Conservation (phyloP, 2,329 filamentous ascomycete species). For the Colletotrichum destructivum region DNA sequence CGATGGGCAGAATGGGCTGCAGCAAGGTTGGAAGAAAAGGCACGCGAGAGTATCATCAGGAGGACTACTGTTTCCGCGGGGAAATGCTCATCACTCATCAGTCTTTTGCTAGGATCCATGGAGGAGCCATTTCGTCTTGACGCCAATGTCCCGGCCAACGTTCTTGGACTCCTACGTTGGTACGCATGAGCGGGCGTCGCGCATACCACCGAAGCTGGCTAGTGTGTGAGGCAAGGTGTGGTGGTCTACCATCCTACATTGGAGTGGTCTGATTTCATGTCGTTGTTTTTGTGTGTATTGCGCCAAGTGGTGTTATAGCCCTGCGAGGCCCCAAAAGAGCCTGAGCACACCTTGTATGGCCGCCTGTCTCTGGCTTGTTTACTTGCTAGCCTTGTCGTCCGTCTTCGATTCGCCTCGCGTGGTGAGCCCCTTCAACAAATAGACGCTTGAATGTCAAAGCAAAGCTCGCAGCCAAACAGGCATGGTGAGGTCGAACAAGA, state of each 20-base stretch:
- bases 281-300: not conserved
- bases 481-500: not conserved
- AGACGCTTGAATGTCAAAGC: conserved; percentile 10
- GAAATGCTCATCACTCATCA: not conserved
- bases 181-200: conserved; percentile 15
- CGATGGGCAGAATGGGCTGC: not conserved
- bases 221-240: conserved; percentile 16
- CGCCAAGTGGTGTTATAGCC: conserved; percentile 12
- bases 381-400: conserved; percentile 26
- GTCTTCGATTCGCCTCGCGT: conserved; percentile 32
- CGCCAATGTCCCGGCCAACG: not conserved
- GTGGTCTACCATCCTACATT: conserved; percentile 6
- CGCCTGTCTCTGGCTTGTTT: not conserved
- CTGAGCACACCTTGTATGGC: conserved; percentile 6
- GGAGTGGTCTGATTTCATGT: conserved; percentile 26
- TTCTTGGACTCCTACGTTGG: not conserved
- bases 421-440: conserved; percentile 25
- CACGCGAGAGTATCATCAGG: not conserved
- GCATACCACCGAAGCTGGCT: conserved; percentile 15
- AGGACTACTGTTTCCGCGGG: not conserved
- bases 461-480: not conserved
- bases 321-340: conserved; percentile 12
- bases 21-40: not conserved
- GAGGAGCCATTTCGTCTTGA: conserved; percentile 12
- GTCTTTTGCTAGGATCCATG: conserved; percentile 16